Evolutionary conservation across 2,329 filamentous ascomycete genomes (phyloP).

Genomic region (Beauveria varroae): DNA sequence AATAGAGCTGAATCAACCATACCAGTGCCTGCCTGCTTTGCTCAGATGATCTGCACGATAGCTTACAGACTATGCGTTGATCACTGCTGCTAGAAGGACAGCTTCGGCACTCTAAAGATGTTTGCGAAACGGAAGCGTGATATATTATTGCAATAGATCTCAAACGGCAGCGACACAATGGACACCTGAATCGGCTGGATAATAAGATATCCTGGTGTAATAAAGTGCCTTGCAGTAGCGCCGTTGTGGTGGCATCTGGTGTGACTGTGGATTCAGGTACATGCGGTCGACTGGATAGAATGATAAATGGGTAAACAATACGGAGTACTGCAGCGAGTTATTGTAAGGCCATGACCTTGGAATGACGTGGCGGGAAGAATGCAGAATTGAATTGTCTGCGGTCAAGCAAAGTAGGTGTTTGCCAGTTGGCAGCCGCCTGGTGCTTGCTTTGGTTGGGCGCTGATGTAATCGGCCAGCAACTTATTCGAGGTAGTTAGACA

Average conservation of each 20-base stretch:
- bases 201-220: not conserved
- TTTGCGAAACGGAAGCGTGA: not conserved
- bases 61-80: not conserved
- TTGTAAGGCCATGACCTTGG: no score
- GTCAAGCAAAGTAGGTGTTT: not conserved
- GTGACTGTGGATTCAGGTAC: not conserved
- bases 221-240: not conserved
- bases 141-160: not conserved
- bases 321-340: not conserved
- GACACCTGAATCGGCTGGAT: not conserved
- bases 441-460: not conserved
- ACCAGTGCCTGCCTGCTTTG: not conserved
- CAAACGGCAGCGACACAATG: not conserved
- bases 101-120: not conserved
- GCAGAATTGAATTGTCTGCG: no score
- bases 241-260: not conserved
- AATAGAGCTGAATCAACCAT: not conserved
- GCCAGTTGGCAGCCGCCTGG: not conserved
- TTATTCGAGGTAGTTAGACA: no score
- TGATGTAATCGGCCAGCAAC: not conserved
- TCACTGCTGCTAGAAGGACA: not conserved
- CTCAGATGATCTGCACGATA: not conserved
- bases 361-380: no score
- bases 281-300: not conserved
- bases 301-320: not conserved